Evolutionary conservation across 192 early-diverging fungal genomes (phyloP).

Genomic region (Irineochytrium annulatum): DNA sequence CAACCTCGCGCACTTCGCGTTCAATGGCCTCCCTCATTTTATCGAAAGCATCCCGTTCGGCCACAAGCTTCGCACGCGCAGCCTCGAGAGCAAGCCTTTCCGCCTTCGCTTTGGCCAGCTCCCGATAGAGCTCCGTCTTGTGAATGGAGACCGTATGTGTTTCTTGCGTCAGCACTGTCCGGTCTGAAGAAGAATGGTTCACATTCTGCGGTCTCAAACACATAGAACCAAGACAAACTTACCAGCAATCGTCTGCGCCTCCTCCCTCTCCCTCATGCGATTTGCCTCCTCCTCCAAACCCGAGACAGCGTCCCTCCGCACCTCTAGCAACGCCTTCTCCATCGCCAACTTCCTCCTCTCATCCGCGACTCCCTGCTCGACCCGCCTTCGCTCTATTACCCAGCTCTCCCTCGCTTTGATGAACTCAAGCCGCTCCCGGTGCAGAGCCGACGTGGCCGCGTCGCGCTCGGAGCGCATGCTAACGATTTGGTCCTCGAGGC

Average conservation of each 20-base stretch:
- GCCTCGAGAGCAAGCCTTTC: conserved; percentile 11
- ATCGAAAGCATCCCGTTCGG: conserved; percentile 20
- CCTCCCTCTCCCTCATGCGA: not conserved
- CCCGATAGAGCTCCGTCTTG: conserved; percentile 13
- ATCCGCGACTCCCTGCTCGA: conserved; percentile 1
- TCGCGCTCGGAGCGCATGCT: conserved; percentile 14
- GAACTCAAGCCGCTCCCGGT: conserved; percentile 23
- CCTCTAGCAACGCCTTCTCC: conserved; percentile 23
- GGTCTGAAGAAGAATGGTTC: not conserved
- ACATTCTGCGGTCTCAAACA: not conserved
- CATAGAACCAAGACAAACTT: not conserved
- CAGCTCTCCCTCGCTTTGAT: conserved; percentile 11
- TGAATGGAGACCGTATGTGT: conserved; percentile 8
- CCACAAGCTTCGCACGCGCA: conserved; percentile 3
- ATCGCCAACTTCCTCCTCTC: conserved; percentile 17
- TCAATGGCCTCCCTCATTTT: conserved; percentile 16
- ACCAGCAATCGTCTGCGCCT: conserved; percentile 21
- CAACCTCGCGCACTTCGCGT: not conserved
- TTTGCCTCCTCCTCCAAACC: conserved; percentile 14
- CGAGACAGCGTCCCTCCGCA: conserved; percentile 15
- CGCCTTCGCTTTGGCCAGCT: conserved; percentile 4
- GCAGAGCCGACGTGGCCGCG: conserved; percentile 10
- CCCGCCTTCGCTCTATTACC: conserved; percentile 13
- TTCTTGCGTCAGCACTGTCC: conserved; percentile 9
- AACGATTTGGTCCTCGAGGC: conserved; percentile 20